Evolutionary conservation across 2,329 filamentous ascomycete species (phyloP).

Genomic region (Magnaporthiopsis rhizophila): DNA sequence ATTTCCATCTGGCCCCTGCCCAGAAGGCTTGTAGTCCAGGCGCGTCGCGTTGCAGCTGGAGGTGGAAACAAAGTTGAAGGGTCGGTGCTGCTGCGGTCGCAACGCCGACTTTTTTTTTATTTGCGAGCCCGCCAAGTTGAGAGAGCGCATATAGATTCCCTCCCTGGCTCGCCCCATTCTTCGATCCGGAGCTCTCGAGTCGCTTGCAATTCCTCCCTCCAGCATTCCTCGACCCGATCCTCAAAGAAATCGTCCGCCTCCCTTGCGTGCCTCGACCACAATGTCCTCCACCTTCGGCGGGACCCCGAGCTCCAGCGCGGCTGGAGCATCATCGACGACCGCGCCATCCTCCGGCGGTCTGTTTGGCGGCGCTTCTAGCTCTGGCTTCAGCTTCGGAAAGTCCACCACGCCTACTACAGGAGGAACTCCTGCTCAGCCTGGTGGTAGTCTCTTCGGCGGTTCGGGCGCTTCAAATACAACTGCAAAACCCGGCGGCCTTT

Average conservation of each 20-base stretch:
- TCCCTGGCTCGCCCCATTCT: not conserved
- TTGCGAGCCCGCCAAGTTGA: not conserved
- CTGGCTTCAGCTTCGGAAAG: constrained; percentile 33
- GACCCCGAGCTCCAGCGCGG: constrained; percentile 21
- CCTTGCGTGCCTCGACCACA: constrained; percentile 9
- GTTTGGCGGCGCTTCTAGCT: constrained; percentile 25
- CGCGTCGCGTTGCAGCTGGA: not conserved
- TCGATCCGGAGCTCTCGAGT: not conserved
- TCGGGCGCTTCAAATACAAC: constrained; percentile 14
- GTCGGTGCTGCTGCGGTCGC: not conserved
- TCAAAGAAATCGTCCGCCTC: not conserved
- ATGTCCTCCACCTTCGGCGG: constrained; percentile 21
- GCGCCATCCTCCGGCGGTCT: constrained; percentile 30
- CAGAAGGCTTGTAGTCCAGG: not conserved
- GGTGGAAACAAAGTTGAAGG: not conserved
- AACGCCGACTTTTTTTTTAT: not conserved
- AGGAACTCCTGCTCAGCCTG: constrained; percentile 11
- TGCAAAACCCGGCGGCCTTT: constrained; percentile 7
- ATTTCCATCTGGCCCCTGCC: not conserved
- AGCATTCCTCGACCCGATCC: not conserved
- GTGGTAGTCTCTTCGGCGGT: constrained; percentile 18
- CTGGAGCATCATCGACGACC: constrained; percentile 27
- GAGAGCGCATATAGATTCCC: not conserved
- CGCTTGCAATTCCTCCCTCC: not conserved
- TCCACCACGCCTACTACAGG: constrained; percentile 21